These are phyloP conservation scores for Amniculicola lignicola DNA, from an alignment of 495 filamentous ascomycete species.

Conservation along the genomic window DNA sequence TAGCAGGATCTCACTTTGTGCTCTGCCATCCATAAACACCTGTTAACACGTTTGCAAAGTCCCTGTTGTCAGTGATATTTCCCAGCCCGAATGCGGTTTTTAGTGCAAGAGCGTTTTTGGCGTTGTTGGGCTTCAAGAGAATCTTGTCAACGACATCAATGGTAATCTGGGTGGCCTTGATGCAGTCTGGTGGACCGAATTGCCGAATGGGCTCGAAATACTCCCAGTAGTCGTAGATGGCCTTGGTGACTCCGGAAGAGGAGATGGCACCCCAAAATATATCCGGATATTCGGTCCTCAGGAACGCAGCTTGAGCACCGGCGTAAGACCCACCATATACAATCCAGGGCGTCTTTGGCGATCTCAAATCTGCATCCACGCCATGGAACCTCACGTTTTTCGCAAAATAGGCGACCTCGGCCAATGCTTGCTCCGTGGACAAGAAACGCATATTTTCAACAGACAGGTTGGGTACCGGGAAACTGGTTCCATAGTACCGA, in stretches of 20 bases:
- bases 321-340: conserved; percentile 74
- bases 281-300: conserved; percentile 66
- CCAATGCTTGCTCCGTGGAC: conserved; percentile 70
- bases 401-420: conserved; percentile 71
- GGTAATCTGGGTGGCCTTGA: conserved; percentile 55
- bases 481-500: conserved; percentile 33
- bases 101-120: conserved; percentile 50
- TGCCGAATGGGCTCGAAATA: conserved; percentile 65
- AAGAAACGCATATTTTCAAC: conserved; percentile 68
- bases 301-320: conserved; percentile 67
- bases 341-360: conserved; percentile 59
- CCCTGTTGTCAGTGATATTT: conserved; percentile 55
- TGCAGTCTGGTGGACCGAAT: conserved; percentile 55
- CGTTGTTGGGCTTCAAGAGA: conserved; percentile 52
- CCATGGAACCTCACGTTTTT: conserved; percentile 62
- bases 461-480: conserved; percentile 40
- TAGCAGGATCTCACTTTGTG: conserved; percentile 43
- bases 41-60: conserved; percentile 59
- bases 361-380: conserved; percentile 59
- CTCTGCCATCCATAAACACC: conserved; percentile 56
- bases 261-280: conserved; percentile 67
- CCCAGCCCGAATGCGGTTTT: conserved; percentile 59
- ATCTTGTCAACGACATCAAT: conserved; percentile 63
- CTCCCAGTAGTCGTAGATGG: conserved; percentile 66
- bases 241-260: conserved; percentile 66